These are phyloP conservation scores for Cicer bijugum DNA, from an alignment of 306 rosid species.

Conservation along the genomic window DNA sequence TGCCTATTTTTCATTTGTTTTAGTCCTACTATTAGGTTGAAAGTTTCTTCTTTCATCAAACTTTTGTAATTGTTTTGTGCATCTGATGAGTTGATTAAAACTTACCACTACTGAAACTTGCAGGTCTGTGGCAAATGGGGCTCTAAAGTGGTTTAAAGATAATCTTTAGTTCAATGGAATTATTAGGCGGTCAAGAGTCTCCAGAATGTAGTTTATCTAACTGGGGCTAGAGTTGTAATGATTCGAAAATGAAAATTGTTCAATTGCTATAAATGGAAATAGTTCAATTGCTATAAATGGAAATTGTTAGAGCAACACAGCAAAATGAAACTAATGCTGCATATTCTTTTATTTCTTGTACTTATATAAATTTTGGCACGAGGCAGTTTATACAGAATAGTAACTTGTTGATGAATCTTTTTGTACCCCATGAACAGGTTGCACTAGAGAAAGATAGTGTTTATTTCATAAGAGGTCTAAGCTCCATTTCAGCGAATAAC, in stretches of 20 bases:
- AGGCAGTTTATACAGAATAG: slow-evolving; percentile 34
- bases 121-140: slow-evolving; percentile 86
- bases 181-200: slow-evolving; percentile 36
- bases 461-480: slow-evolving; percentile 32
- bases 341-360: slow-evolving; percentile 60
- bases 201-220: slow-evolving; percentile 32
- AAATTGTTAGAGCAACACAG: slow-evolving; percentile 38
- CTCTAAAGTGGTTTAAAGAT: slow-evolving; percentile 91
- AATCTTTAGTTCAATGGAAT: slow-evolving; percentile 61
- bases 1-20: slow-evolving; percentile 16
- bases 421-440: slow-evolving; percentile 39
- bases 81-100: slow-evolving; percentile 30
- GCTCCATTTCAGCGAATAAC: slow-evolving; percentile 31
- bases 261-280: slow-evolving; percentile 44
- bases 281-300: slow-evolving; percentile 45
- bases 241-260: no score
- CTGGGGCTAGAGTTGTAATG: slow-evolving; percentile 39
- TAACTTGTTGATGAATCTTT: slow-evolving; percentile 31
- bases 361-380: slow-evolving; percentile 56
- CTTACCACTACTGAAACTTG: slow-evolving; percentile 32
- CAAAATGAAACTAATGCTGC: slow-evolving; percentile 48
- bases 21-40: background rate
- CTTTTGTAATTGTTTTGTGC: slow-evolving; percentile 18
- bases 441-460: slow-evolving; percentile 35
- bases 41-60: background rate